Evolutionary conservation across 2,329 filamentous ascomycete species (phyloP).

Genomic region (Cercospora sesami): DNA sequence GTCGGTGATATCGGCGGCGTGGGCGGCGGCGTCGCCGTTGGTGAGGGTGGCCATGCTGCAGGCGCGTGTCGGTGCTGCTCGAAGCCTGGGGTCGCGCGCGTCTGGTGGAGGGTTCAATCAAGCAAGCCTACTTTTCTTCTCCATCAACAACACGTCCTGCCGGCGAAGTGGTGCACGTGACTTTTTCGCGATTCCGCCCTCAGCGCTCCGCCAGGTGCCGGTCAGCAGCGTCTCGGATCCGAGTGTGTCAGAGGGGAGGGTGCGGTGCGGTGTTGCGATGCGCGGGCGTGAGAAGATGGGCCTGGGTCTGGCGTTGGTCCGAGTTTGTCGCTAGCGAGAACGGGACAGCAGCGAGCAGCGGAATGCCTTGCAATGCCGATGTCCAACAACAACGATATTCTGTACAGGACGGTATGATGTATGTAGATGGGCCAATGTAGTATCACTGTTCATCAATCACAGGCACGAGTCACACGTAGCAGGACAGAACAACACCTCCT

Average conservation of each 20-base stretch:
- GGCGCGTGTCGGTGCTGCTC: constrained; percentile 17
- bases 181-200: neutral
- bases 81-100: constrained; percentile 14
- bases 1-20: constrained; percentile 12
- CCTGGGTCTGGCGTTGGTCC: constrained; percentile 5
- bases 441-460: neutral
- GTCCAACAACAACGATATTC: neutral
- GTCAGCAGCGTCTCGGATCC: neutral
- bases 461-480: neutral
- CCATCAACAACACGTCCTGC: constrained; percentile 1
- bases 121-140: constrained; percentile 1
- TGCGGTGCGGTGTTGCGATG: neutral
- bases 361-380: neutral
- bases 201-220: neutral
- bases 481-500: neutral
- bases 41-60: constrained; percentile 26
- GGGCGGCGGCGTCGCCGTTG: constrained; percentile 17
- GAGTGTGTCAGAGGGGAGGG: neutral
- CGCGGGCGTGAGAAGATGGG: constrained; percentile 3
- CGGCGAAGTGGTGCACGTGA: neutral
- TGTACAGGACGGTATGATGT: neutral
- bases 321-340: constrained; percentile 4
- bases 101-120: constrained; percentile 9
- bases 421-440: neutral
- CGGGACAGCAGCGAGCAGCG: neutral